Base-by-base conservation (phyloP, 148 eudicot species). In the Fagopyrum tataricum region DNA sequence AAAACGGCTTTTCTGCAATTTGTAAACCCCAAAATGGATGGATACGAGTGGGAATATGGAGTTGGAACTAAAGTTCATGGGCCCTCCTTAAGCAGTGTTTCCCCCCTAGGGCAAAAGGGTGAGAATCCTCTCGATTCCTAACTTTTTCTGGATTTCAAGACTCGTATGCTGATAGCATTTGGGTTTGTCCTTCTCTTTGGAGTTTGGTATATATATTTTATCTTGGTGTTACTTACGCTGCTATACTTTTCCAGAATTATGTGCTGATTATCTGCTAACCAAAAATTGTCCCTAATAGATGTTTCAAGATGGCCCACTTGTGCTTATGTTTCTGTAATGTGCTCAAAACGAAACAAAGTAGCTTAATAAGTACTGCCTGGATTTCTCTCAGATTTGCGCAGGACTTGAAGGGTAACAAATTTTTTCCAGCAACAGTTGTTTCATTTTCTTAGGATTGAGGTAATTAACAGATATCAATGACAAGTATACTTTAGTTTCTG, bases 31-130 rank as follows among this genome's bases (percentile, higher is more conserved):
- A 14, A 31, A n/a, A 31, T 31, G 39, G 69, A 64, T 64, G 42
- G 40, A 61, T 26, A 26, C 4, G 4, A 61, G 40, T 64, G 43
- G 69, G 69, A 39, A 64, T 31, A 15, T 64, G 69, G 69, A 64
- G 69, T 31, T 64, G 69, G 69, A 64, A 37, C 69, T 64, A 31
- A 64, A 64, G 43, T 12, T 64, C 43, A 64, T 64, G 69, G 69
- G 69, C 39, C 69, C 69, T 64, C 69, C 68, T 62, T 9, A 37
- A 62, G 9, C 20, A 64, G 18, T 20, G 62, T 39, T 7, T 37
- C 39, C 9, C 13, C 17, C 15, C 67, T 24, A 12, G 2, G 13
- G 67, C 2, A 12, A 24, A 61, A 10, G n/a, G 39, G 18, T 61
- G 67, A 61, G 41, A 12, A 4, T 31, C 67, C 18, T 61, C 13